Evolutionary conservation across 805 yeast genomes (phyloP), one percentile per base, ranked within the genome.

Genomic region (Brettanomyces custersianus): DNA sequence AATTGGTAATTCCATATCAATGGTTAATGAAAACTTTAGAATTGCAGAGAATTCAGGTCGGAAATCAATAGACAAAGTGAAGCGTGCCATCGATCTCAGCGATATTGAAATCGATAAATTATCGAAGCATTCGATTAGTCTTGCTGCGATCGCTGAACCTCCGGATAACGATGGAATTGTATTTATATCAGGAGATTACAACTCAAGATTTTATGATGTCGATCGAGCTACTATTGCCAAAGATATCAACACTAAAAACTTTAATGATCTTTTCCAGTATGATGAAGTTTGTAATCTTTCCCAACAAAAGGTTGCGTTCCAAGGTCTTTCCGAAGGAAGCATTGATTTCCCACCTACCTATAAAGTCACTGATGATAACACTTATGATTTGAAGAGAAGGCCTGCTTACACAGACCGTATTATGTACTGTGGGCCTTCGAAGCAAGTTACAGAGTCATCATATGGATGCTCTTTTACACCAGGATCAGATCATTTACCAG

Each of bases 401-500:
- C 81, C 83, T 0, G 70, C 80, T 1, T 76, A 75, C 48, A 74
- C 81, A 0, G 83, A 76, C 41, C 60, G 83, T 22, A 63, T 76
- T 3, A 47, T 75, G 16, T 52, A 66, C 2, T 54, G 39, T 17
- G 29, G 39, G 5, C 17, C 55, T 4, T 46, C 42, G 5, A 31
- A 41, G 15, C 24, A 33, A 17, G 33, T 45, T 22, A 41, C 26
- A 13, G 52, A 46, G 21, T 21, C 35, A 2, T 18, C 41, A 2
- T 51, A 57, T 20, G 46, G 51, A 21, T 31, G 46, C 0, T 45
- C 55, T 5, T 47, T 48, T 1, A 38, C 57, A 4, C 33, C 34
- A 6, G 48, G 62, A 0, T 72, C 79, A 0, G 83, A 76, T 44
- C 83, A 76, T 48, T 60, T 65, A 35, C 81, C 83, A 0, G 80